Conservation (phyloP, 768 basidiomycete species). For the Leccinum subgranulosum region DNA sequence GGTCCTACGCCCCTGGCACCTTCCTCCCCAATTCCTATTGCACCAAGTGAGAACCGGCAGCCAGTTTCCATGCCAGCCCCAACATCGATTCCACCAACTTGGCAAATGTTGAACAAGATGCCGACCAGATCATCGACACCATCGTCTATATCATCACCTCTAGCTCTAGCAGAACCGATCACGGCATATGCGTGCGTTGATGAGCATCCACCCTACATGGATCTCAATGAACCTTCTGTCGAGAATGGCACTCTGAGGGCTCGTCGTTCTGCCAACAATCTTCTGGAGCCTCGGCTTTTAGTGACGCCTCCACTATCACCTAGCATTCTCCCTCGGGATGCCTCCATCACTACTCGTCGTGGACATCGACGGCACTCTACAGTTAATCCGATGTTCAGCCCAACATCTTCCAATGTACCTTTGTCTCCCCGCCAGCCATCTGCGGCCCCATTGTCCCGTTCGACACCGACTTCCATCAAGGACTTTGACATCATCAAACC, state of each 20-base stretch:
- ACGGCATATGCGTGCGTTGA: constrained; percentile 63
- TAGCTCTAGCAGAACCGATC: constrained; percentile 82
- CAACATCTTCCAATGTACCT: constrained; percentile 49
- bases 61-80: constrained; percentile 34
- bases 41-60: constrained; percentile 23
- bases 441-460: constrained; percentile 69
- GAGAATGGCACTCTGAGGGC: constrained; percentile 49
- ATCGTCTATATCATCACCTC: constrained; percentile 83
- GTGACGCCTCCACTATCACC: constrained; percentile 75
- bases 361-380: constrained; percentile 72
- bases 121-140: constrained; percentile 85
- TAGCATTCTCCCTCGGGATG: constrained; percentile 52
- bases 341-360: constrained; percentile 43
- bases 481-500: constrained; percentile 99
- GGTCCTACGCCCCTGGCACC: constrained; percentile 73
- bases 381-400: constrained; percentile 58
- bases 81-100: constrained; percentile 45
- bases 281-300: constrained; percentile 61
- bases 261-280: constrained; percentile 62
- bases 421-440: constrained; percentile 87
- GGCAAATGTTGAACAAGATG: constrained; percentile 41
- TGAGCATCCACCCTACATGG: constrained; percentile 61
- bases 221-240: constrained; percentile 51
- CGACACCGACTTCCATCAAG: constrained; percentile 89
- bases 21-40: constrained; percentile 36